phyloP scores from a whole-genome alignment of 768 basidiomycete genomes.

The Suillus hirtellus region DNA sequence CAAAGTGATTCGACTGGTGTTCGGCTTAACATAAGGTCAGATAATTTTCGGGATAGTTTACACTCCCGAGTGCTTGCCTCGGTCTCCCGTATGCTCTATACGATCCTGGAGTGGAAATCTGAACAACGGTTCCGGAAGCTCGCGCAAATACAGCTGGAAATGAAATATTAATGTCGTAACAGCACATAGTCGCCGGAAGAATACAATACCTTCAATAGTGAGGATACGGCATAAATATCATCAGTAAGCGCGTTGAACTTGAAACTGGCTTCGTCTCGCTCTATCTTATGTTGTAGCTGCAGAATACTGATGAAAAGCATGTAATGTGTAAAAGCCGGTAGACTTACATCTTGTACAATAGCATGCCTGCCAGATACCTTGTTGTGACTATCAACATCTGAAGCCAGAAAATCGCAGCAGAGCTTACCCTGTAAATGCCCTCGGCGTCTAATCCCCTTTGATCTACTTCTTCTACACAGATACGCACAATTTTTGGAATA shows the following conservation, averaged over 20 bases:
- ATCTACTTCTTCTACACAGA: constrained; percentile 85
- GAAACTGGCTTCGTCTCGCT: constrained; percentile 78
- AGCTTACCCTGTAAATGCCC: constrained; percentile 75
- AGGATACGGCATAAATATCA: constrained; percentile 82
- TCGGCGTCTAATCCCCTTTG: constrained; percentile 74
- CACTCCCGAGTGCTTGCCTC: constrained; percentile 46
- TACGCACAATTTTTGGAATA: constrained; percentile 75
- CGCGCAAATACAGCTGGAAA: constrained; percentile 72
- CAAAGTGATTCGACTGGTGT: constrained; percentile 70
- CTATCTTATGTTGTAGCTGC: constrained; percentile 84
- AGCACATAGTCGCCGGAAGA: background rate
- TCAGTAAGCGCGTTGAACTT: constrained; percentile 68
- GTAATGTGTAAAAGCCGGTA: background rate
- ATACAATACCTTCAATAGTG: constrained; percentile 71
- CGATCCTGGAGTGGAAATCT: constrained; percentile 78
- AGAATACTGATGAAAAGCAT: constrained; percentile 11
- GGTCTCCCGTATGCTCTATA: constrained; percentile 74
- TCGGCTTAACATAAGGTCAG: constrained; percentile 47
- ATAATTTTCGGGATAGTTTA: constrained; percentile 3
- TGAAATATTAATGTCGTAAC: constrained; percentile 8
- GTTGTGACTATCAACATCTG: constrained; percentile 10
- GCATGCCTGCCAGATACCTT: constrained; percentile 87
- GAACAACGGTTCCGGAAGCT: constrained; percentile 89
- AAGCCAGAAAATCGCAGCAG: background rate
- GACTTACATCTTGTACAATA: constrained; percentile 73